Evolutionary conservation across 305 asterid genomes (phyloP).

Genomic region (Plantago coronopus): DNA sequence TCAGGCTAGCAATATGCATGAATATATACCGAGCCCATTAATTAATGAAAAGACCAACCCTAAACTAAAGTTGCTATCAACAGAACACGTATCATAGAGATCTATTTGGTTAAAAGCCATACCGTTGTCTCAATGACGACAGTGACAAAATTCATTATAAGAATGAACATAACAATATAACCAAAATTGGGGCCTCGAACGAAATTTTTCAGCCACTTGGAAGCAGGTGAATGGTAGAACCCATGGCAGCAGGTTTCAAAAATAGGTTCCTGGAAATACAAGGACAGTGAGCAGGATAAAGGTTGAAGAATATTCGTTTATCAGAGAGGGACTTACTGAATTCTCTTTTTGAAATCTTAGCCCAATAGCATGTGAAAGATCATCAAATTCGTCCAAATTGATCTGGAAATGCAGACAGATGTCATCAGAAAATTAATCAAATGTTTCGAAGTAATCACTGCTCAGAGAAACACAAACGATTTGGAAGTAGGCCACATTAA

Average conservation of each 20-base stretch:
- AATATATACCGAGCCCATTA: neutral
- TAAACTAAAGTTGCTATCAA: neutral
- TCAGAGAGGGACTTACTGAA: constrained; percentile 46
- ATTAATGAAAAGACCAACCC: neutral
- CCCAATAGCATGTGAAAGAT: constrained; percentile 84
- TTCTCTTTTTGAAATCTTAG: constrained; percentile 95
- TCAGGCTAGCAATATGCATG: neutral
- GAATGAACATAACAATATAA: constrained; percentile 60
- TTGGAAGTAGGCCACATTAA: neutral
- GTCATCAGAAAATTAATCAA: constrained; percentile 18
- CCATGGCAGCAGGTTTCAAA: constrained; percentile 64
- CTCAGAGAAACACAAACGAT: neutral
- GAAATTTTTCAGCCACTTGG: constrained; percentile 63
- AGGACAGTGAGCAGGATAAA: constrained; percentile 23
- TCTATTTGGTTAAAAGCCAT: constrained; percentile 26
- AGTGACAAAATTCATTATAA: constrained; percentile 72
- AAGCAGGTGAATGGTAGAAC: constrained; percentile 64
- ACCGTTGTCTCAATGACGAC: constrained; percentile 93
- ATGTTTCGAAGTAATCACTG: no score
- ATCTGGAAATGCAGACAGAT: constrained; percentile 58
- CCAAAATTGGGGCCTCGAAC: constrained; percentile 63
- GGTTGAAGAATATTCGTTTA: constrained; percentile 16
- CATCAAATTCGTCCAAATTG: constrained; percentile 78
- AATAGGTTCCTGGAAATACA: constrained; percentile 59
- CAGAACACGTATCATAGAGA: constrained; percentile 18